Base-by-base conservation (phyloP, 345 rosid species). In the Boechera stricta region DNA sequence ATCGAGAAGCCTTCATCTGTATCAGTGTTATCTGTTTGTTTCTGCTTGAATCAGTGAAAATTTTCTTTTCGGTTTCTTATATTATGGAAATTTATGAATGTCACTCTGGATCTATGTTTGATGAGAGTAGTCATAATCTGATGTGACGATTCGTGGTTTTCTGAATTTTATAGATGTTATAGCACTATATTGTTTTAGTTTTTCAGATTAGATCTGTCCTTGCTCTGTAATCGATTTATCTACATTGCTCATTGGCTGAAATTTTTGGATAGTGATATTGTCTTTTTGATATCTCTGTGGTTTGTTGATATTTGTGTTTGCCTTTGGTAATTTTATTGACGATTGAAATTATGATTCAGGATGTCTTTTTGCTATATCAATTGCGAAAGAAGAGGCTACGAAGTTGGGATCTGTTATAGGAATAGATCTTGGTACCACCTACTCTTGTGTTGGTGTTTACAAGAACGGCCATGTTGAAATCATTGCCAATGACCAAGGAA, bases 401-500 rank as follows among this genome's bases (percentile, higher is more conserved):
- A 91, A 91, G 87, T 74, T 94, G 77, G 98, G 98, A 65, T 88
- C 98, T 3, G 98, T 92, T 0, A 94, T 94, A 13, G 98, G 98
- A 60, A 94, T 94, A 32, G 98, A 94, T 71, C 97, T 94, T 29
- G 98, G 98, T 1, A 94, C 98, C 6, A 94, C 98, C 0, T 94
- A 94, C 64, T 94, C 98, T 0, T 94, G 98, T 82, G 98, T 94
- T 48, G 98, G 98, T 80, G 98, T 94, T 41, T 94, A 94, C 87
- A 92, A 89, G 84, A 90, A 90, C 35, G 98, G 98, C 41, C 97
- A 94, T 76, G 98, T 94, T 0, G 98, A 94, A 65, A 94, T 94
- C 80, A 92, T 94, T 82, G 98, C 98, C 48, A 94, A 94, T 72
- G 98, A 94, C 82, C 98, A 94, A 80, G 98, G 98, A 18, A 94